Base-by-base conservation (phyloP, 2,329 filamentous ascomycete species). In the Verticillium dahliae region DNA sequence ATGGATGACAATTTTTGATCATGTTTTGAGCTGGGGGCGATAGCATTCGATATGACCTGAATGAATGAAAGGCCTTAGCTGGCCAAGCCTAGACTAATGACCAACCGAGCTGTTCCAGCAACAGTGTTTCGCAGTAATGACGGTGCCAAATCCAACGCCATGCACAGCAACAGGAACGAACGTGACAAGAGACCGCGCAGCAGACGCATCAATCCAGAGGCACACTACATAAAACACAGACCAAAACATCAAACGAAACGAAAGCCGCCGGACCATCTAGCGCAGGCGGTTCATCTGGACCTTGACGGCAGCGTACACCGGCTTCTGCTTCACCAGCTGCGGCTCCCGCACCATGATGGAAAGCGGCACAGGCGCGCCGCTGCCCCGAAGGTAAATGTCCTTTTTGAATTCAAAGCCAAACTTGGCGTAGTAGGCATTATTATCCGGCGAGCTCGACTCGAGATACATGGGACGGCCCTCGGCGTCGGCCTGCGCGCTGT, bases 321-420 rank as follows among this genome's bases (percentile, higher is more conserved):
- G 62, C 10, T 52, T 52, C 45, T 52, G 45, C 45, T 52, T 52
- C 45, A 18, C n/a, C 45, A 10, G 45, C 45, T 76, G 77, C 59
- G 90, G 89, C 79, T 92, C 89, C 63, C 90, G 82, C 59, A 94
- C 88, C 91, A 96, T 96, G 75, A 92, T 89, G 70, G 90, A 89
- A 73, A 94, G 77, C 62, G 80, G 80, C 58, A 93, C 82, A 34
- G 88, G 84, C 63, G 81, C 78, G 34, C 75, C 72, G 10, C 80
- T 85, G 58, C 87, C 78, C 69, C 81, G 77, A 68, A 93, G 77
- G 70, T 82, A 80, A 66, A 94, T 83, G 68, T 86, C 82, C 68
- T 82, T 82, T 70, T 81, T 81, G 67, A 83, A 73, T 71, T 86
- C 82, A 73, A 94, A 96, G 35, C 90, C 90, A 73, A 91, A 87